Evolutionary conservation across 805 yeast species (phyloP).

Genomic region (Blastobotrys parvus): DNA sequence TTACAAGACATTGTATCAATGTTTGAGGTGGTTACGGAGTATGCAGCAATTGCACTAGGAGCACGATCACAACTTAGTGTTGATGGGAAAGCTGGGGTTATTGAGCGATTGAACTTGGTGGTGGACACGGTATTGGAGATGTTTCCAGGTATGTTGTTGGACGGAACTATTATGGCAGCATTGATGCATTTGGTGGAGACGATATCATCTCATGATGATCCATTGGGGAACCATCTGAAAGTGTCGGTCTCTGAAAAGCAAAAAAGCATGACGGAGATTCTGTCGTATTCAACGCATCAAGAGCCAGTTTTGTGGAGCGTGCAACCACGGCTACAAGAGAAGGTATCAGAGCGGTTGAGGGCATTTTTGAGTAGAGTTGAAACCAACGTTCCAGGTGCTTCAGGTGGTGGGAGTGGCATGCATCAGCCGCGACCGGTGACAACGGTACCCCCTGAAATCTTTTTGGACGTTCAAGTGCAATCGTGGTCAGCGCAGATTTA

Average conservation of each 20-base stretch:
- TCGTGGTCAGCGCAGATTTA: slow-evolving; percentile 57
- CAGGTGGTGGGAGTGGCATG: neutral
- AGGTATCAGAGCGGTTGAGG: slow-evolving; percentile 18
- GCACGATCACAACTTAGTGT: slow-evolving; percentile 7
- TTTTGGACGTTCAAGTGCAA: slow-evolving; percentile 46
- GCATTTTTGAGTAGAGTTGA: slow-evolving; percentile 17
- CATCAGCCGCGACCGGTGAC: slow-evolving; percentile 1
- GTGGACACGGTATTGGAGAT: slow-evolving; percentile 48
- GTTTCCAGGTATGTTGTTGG: slow-evolving; percentile 64
- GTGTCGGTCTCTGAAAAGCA: slow-evolving; percentile 45
- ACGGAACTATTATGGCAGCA: slow-evolving; percentile 50
- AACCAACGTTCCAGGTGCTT: neutral
- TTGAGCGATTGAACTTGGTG: slow-evolving; percentile 44
- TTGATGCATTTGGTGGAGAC: slow-evolving; percentile 45
- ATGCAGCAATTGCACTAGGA: slow-evolving; percentile 22
- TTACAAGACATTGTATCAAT: slow-evolving; percentile 40
- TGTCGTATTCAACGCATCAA: slow-evolving; percentile 21
- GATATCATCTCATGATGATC: slow-evolving; percentile 41
- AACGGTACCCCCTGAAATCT: slow-evolving; percentile 33
- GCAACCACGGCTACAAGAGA: slow-evolving; percentile 15
- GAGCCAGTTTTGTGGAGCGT: slow-evolving; percentile 18
- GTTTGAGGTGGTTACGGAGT: slow-evolving; percentile 38
- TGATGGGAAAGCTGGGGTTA: slow-evolving; percentile 33
- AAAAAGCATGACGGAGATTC: slow-evolving; percentile 33
- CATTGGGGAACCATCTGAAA: slow-evolving; percentile 46